A percentile compares a stretch with the other conserved stretches of the same genome.
These are phyloP conservation scores for Boletus huronensis DNA, from an alignment of 768 basidiomycete species.

Conservation along the genomic window DNA sequence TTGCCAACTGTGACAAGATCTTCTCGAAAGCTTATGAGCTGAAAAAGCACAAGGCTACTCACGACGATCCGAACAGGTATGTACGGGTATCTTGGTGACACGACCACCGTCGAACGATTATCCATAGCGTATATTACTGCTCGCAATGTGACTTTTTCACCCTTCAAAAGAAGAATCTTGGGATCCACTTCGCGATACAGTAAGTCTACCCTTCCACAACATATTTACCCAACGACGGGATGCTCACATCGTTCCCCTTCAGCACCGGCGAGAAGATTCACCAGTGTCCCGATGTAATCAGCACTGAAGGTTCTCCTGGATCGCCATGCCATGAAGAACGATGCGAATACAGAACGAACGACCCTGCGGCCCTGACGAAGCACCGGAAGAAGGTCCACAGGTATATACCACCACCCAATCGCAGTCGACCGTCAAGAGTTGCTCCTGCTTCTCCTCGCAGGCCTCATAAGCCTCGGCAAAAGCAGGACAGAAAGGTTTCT, in stretches of 20 bases:
- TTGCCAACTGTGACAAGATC: not conserved
- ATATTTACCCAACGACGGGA: not conserved
- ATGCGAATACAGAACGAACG: conserved; percentile 22
- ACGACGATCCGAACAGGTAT: conserved; percentile 7
- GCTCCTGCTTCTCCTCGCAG: not conserved
- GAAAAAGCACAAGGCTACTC: conserved; percentile 10
- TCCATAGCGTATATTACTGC: conserved; percentile 13
- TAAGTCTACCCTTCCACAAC: conserved; percentile 1
- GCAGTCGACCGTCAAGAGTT: not conserved
- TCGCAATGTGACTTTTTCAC: conserved; percentile 15
- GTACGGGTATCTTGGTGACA: not conserved
- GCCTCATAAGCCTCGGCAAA: not conserved
- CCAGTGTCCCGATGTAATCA: conserved; percentile 7
- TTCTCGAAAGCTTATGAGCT: conserved; percentile 8
- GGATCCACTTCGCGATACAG: conserved; percentile 19
- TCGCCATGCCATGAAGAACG: not conserved
- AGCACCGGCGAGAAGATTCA: conserved; percentile 23
- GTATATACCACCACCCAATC: conserved; percentile 13
- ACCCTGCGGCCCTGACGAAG: conserved; percentile 25
- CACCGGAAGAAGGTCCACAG: conserved; percentile 24
- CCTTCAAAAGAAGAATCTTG: conserved; percentile 20
- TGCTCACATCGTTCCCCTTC: not conserved
- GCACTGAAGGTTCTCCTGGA: not conserved
- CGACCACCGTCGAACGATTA: not conserved
- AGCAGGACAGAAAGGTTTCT: not conserved